Evolutionary conservation across 257 asterid species (phyloP).

Genomic region (Solanum corneliomulleri): DNA sequence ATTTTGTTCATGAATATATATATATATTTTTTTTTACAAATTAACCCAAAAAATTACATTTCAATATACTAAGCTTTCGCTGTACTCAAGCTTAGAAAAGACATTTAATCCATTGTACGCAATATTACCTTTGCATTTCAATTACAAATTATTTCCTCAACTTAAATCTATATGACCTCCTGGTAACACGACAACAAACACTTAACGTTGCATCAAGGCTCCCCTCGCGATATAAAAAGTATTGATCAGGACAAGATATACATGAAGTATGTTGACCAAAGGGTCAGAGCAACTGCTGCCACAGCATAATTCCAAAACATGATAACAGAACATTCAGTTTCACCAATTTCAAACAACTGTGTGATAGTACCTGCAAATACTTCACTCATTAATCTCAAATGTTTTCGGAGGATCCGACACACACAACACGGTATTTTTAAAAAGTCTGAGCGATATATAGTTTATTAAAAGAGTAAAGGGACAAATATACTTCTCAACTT

Average conservation of each 20-base stretch:
- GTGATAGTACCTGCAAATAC: constrained; percentile 13
- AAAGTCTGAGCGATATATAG: neutral
- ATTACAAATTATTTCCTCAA: neutral
- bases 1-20: neutral
- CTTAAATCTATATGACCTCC: neutral
- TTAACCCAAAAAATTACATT: no score
- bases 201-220: neutral
- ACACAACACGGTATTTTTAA: neutral
- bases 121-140: neutral
- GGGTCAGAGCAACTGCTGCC: constrained; percentile 16
- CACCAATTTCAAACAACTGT: constrained; percentile 19
- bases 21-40: no score
- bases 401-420: neutral
- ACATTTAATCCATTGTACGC: neutral
- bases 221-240: neutral
- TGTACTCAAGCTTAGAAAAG: neutral
- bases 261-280: constrained; percentile 17
- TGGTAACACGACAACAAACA: neutral
- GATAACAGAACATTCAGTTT: constrained; percentile 22
- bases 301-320: constrained; percentile 17
- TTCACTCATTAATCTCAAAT: neutral
- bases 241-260: neutral
- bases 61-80: neutral
- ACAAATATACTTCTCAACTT: no score
- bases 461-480: no score